Evolutionary conservation across 176 grass and related monocot genomes (phyloP), one percentile per base, ranked within the genome.

Genomic region (Typha latifolia): DNA sequence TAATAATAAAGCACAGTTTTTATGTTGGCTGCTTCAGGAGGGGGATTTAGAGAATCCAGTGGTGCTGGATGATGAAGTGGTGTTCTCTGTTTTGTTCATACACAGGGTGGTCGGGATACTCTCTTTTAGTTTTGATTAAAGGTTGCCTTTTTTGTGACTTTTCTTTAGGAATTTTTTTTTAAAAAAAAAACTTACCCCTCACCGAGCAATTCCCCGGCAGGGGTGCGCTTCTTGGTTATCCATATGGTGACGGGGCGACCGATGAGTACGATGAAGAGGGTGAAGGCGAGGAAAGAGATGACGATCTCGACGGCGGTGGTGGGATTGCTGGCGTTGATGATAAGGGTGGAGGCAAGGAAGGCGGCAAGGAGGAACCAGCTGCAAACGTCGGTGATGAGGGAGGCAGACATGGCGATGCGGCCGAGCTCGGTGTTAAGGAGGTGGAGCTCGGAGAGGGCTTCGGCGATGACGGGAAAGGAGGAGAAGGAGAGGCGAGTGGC

Each of bases 401-500:
- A 84, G 12, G 81, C 86, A 0, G 81, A 82, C 26, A 96, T 74
- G 62, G 79, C 91, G 67, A 90, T 75, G 79, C 81, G 91, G 27
- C 91, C 87, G 16, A 96, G 91, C 68, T 96, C 91, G n/a, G 91
- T 84, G 84, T 84, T 96, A 66, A 96, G 81, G 21, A 96, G 84
- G 49, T 73, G 77, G 22, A 90, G 84, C 76, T 96, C 87, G 14
- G 67, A 73, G 18, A 96, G 82, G 66, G 79, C 76, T 65, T 87
- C 76, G 11, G 84, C 75, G 14, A 90, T 62, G 50, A 96, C 91
- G 0, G 87, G 81, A 59, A 87, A 96, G 2, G 91, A 90, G 2
- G 91, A 78, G 21, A 96, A 73, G 0, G 87, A 90, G 3, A 90
- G 84, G 32, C 86, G 79, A 0, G 80, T 18, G 32, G 75, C 76